Conservation (phyloP, 495 filamentous ascomycete genomes). For the Tetracladium setigerum region DNA sequence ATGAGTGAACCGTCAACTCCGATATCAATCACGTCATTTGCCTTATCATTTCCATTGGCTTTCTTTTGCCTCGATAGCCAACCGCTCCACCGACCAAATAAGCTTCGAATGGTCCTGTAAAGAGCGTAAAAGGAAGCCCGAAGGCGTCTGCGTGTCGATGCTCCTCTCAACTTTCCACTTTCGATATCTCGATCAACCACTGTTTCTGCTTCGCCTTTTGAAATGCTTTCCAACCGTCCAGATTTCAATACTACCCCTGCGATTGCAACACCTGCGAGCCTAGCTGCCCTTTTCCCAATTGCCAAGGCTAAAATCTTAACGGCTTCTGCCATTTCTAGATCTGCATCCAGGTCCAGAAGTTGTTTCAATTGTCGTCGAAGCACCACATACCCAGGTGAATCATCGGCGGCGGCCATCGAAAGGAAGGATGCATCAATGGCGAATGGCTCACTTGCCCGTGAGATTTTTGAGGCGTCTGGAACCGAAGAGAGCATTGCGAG, state of each 20-base stretch:
- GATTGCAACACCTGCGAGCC: slow-evolving; percentile 82
- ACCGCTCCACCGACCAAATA: too few relatives aligned
- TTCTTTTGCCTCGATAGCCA: too few relatives aligned
- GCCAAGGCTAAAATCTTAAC: slow-evolving; percentile 71
- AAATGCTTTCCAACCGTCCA: slow-evolving; percentile 23
- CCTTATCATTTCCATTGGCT: neutral
- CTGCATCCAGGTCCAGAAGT: slow-evolving; percentile 61
- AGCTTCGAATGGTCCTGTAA: too few relatives aligned
- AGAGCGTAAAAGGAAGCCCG: neutral
- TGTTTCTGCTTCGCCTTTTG: neutral
- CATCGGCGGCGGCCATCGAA: slow-evolving; percentile 69
- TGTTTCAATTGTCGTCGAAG: slow-evolving; percentile 64
- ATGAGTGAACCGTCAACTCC: slow-evolving; percentile 87
- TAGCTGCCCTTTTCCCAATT: slow-evolving; percentile 76
- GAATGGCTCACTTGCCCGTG: slow-evolving; percentile 65
- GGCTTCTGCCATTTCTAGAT: slow-evolving; percentile 68
- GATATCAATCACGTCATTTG: slow-evolving; percentile 63
- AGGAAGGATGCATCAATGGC: slow-evolving; percentile 80
- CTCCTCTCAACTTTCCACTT: neutral
- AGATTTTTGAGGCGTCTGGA: slow-evolving; percentile 51
- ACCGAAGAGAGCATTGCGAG: slow-evolving; percentile 55
- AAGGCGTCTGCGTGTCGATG: neutral
- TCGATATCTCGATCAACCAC: neutral
- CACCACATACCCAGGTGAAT: slow-evolving; percentile 47
- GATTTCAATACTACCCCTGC: slow-evolving; percentile 69